Base-by-base conservation (phyloP, 192 early-diverging fungal genomes). In the Allomyces macrogynus region DNA sequence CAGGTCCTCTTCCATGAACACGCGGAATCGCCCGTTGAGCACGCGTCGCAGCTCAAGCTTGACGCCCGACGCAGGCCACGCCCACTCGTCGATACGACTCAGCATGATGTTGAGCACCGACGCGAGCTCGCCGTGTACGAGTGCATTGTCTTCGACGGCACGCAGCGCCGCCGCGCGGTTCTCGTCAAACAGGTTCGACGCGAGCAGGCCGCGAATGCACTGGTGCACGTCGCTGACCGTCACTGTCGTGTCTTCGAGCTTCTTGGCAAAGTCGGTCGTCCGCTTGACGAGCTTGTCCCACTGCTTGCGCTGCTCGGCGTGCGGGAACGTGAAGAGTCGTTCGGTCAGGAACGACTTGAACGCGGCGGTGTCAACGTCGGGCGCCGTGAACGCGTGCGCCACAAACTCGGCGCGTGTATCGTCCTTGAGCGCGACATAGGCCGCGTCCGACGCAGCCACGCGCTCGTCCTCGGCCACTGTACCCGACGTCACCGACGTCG, bases 1-100 rank as follows among this genome's bases (percentile, higher is more conserved):
- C 10, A 70, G 49, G 43, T 70, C 69, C 65, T 70, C 69, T 10
- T 70, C 69, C n/a, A 70, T 24, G 64, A 70, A 70, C 23, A 67
- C 69, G 25, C 69, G 66, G 40, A 63, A 70, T 49, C 62, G 18
- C 60, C 67, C 67, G 23, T 25, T 32, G 5, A 68, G 61, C 5
- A 27, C n/a, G 23, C 67, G 10, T 0, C 67, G 61, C 4, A 68
- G 62, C 20, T 68, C 67, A 8, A 68, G 26, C 57, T 63, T 18
- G 12, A 68, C 67, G 5, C 62, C 62, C 20, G 60, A 9, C 24
- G 12, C 60, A 0, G 61, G 61, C 67, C 67, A 68, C 3, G 26
- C 18, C 67, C 67, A 68, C 18, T 18, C 23, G 24, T 68, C 61
- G 61, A 68, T 27, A 1, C 25, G 61, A 3, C 26, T 43, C 22